A percentile compares a stretch with the other conserved stretches of the same genome.
These are phyloP conservation scores for Cladophialophora carrionii DNA, from an alignment of 2,329 filamentous ascomycete species.

Conservation along the genomic window DNA sequence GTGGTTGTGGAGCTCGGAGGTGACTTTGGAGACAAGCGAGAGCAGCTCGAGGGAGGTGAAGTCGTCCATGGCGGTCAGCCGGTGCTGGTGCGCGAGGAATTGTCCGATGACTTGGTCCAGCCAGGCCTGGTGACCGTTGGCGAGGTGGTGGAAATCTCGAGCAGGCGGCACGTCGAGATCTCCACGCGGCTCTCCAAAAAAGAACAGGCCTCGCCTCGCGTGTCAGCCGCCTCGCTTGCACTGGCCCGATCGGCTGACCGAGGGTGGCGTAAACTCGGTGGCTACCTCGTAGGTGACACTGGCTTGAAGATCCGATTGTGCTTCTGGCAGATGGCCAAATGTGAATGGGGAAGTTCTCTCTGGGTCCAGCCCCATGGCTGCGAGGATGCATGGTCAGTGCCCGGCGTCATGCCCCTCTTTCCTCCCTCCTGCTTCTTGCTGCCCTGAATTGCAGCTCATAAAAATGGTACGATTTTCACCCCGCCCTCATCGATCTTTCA, in stretches of 20 bases:
- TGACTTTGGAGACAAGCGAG: conserved; percentile 91
- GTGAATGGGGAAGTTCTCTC: neutral
- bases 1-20: conserved; percentile 92
- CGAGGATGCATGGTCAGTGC: neutral
- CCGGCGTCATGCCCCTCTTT: neutral
- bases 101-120: conserved; percentile 6
- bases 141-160: conserved; percentile 9
- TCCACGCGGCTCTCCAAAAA: conserved; percentile 8
- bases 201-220: neutral
- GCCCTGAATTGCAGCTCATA: neutral
- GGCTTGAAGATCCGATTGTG: conserved; percentile 4
- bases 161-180: conserved; percentile 5
- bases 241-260: conserved; percentile 20
- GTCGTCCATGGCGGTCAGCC: conserved; percentile 70
- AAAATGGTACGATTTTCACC: conserved; percentile 10
- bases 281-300: neutral
- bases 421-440: conserved; percentile 1
- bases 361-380: conserved; percentile 1
- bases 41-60: conserved; percentile 88
- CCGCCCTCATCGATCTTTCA: conserved; percentile 4
- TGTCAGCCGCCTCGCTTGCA: conserved; percentile 21
- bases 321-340: conserved; percentile 3
- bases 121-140: conserved; percentile 7
- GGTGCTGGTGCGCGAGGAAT: neutral
- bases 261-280: conserved; percentile 4